Evolutionary conservation across 2,329 filamentous ascomycete genomes (phyloP), one percentile per base, ranked within the genome.

Genomic region (Cladophialophora immunda): DNA sequence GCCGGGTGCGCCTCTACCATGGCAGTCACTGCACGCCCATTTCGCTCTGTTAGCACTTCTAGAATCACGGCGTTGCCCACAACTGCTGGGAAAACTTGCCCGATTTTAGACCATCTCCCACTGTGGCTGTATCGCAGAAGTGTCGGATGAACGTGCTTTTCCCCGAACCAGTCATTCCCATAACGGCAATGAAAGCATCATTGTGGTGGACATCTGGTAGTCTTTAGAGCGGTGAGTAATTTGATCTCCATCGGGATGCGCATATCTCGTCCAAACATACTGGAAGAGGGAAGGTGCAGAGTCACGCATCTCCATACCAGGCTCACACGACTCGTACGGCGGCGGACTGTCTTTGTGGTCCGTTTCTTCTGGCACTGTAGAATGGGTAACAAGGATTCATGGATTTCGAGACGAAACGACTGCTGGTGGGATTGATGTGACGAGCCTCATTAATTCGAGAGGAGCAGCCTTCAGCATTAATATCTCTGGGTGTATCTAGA

Each of bases 101-200:
- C 34, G 30, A 38, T 38, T 41, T 19, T 30, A 57, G 19, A 25
- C 36, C 36, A 38, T 57, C 27, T 38, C 54, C 54, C 2, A 57
- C n/a, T 30, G 19, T 57, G 19, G 32, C 22, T 57, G 9, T 38
- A 9, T 57, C 32, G 27, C 27, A 38, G 30, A 45, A 45, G n/a
- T 25, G 19, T 6, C 17, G 54, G 15, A 57, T 57, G 13, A 57
- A 57, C 19, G 32, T 38, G 54, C 54, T 57, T 38, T 57, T 57
- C 15, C 54, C 54, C n/a, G 54, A 38, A 36, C 54, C 54, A 19
- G 54, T 57, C 13, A 57, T 30, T n/a, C 54, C 54, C 54, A 57
- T 57, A 7, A 57, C 54, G 8, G 54, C 54, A 25, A 57, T 57
- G 13, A 38, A 11, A 17, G 34, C 34, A 15, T 38, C 34, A 38